Conservation (phyloP, 805 yeast species). For the Teunomyces pallodes region DNA sequence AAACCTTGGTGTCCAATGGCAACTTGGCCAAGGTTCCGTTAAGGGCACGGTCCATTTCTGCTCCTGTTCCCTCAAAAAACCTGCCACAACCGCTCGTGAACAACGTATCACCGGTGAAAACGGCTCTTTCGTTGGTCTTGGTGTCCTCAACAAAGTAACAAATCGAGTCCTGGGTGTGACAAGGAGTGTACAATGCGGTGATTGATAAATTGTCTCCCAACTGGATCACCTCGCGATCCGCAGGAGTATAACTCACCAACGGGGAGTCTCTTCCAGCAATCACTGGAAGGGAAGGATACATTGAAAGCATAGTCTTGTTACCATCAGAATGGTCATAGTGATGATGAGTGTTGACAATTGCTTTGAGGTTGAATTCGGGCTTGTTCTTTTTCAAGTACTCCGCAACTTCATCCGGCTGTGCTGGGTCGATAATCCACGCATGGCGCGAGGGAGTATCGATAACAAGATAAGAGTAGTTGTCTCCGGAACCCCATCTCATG, state of each 20-base stretch:
- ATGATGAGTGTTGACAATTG: slow-evolving; percentile 94
- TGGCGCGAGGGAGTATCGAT: slow-evolving; percentile 62
- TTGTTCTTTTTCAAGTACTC: slow-evolving; percentile 44
- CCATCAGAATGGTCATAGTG: slow-evolving; percentile 96
- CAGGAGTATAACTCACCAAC: slow-evolving; percentile 66
- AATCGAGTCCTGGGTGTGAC: slow-evolving; percentile 96
- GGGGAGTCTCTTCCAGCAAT: slow-evolving; percentile 87
- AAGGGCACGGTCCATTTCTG: slow-evolving; percentile 74
- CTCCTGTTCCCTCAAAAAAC: slow-evolving; percentile 87
- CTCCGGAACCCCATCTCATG: slow-evolving; percentile 94
- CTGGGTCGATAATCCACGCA: slow-evolving; percentile 91
- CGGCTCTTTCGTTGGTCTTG: slow-evolving; percentile 62
- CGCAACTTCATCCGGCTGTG: slow-evolving; percentile 66
- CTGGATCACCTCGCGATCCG: slow-evolving; percentile 55
- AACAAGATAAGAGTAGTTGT: slow-evolving; percentile 82
- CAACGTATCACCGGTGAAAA: slow-evolving; percentile 94
- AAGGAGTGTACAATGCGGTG: slow-evolving; percentile 90
- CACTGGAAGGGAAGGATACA: slow-evolving; percentile 52
- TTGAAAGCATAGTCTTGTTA: slow-evolving; percentile 47
- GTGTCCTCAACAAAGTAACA: slow-evolving; percentile 76
- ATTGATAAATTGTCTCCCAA: slow-evolving; percentile 66
- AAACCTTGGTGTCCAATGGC: slow-evolving; percentile 71
- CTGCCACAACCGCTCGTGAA: slow-evolving; percentile 96
- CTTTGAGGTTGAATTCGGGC: slow-evolving; percentile 51
- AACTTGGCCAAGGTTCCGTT: slow-evolving; percentile 55